Percentiles rank a stretch among this genome's conserved stretches.
These are phyloP conservation scores for Malus asiatica DNA, from an alignment of 306 rosid species.

Conservation along the genomic window DNA sequence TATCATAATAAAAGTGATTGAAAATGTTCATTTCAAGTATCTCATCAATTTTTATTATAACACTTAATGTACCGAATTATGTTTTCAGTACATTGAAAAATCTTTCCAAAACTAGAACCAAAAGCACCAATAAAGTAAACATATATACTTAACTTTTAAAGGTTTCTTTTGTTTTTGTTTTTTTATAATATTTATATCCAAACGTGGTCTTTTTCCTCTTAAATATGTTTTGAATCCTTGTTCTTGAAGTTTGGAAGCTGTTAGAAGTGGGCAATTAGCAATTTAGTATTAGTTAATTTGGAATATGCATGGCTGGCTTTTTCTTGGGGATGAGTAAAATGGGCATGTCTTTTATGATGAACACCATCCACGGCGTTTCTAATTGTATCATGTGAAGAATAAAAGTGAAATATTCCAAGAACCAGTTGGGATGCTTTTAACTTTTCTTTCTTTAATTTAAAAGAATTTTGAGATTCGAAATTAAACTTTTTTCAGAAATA, in stretches of 20 bases:
- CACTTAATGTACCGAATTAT: too few relatives aligned
- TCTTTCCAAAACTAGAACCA: too few relatives aligned
- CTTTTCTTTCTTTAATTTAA: background rate
- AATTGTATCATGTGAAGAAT: background rate
- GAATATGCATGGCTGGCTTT: background rate
- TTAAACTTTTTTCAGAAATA: background rate
- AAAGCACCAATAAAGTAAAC: too few relatives aligned
- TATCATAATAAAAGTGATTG: too few relatives aligned
- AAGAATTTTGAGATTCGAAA: background rate
- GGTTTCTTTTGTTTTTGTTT: too few relatives aligned
- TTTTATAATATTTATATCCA: too few relatives aligned
- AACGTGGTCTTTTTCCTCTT: too few relatives aligned
- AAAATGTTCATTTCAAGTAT: too few relatives aligned
- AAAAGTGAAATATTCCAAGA: background rate
- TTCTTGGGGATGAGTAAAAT: background rate
- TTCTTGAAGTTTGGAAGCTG: background rate
- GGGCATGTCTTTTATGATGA: background rate
- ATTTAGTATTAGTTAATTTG: background rate
- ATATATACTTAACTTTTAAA: too few relatives aligned
- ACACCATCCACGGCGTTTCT: background rate
- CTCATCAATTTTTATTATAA: too few relatives aligned
- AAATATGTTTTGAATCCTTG: too few relatives aligned
- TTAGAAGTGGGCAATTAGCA: background rate
- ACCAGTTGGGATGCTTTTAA: background rate
- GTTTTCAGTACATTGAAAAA: too few relatives aligned